These are phyloP conservation scores for Boletus tylopilopsis DNA, from an alignment of 768 basidiomycete species.

Conservation along the genomic window DNA sequence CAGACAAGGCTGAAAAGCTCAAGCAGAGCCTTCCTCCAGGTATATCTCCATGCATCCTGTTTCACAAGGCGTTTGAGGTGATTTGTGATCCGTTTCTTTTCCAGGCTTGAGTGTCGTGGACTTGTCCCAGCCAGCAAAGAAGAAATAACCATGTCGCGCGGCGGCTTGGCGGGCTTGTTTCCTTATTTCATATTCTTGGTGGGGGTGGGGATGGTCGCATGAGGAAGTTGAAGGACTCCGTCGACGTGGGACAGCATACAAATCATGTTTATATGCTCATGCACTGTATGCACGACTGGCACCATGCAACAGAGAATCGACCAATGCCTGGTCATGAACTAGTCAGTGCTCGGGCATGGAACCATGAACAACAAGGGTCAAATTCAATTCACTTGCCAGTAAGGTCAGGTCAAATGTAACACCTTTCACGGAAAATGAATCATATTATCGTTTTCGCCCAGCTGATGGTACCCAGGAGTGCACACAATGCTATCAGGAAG, in stretches of 20 bases:
- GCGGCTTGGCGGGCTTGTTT: not conserved
- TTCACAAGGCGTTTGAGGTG: too few species aligned
- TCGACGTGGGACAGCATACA: too few species aligned
- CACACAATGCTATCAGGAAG: conserved; percentile 20
- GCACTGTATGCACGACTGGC: conserved; percentile 16
- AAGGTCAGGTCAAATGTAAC: too few species aligned
- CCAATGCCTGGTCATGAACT: too few species aligned
- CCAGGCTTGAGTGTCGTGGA: conserved; percentile 71
- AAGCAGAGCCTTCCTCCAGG: conserved; percentile 93
- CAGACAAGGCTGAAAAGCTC: conserved; percentile 98
- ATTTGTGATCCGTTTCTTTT: too few species aligned
- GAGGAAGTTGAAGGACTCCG: conserved; percentile 6
- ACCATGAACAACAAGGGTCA: too few species aligned
- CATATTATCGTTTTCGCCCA: conserved; percentile 17
- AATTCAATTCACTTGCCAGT: too few species aligned
- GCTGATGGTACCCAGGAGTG: conserved; percentile 15
- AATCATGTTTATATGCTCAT: conserved; percentile 22
- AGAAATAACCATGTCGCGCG: conserved; percentile 55
- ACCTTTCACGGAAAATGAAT: not conserved
- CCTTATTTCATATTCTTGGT: not conserved
- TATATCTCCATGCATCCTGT: conserved; percentile 35
- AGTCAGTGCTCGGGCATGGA: too few species aligned
- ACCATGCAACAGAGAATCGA: conserved; percentile 14
- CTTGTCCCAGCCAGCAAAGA: conserved; percentile 56
- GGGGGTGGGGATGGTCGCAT: not conserved